Evolutionary conservation across 148 eudicot genomes (phyloP), one percentile per base, ranked within the genome.

Genomic region (Pharnaceum exiguum): DNA sequence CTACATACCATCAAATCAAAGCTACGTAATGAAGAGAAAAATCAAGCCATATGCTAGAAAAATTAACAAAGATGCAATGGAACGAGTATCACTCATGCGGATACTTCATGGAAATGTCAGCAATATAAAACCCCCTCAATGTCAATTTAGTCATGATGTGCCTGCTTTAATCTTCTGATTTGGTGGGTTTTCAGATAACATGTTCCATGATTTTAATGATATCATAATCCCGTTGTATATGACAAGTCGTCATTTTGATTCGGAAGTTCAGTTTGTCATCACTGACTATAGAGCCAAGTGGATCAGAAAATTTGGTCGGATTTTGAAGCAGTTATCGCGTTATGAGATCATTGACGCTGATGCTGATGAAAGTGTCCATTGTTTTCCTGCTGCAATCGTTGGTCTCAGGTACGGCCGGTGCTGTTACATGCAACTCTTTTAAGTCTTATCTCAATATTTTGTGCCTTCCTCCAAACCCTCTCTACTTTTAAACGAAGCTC

Each of bases 361-460:
- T 33, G 72, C 65, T 4, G 98, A 93, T 53, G 66, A 69, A 7
- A 63, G 82, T 44, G 70, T 75, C 15, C 96, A 88, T 67, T 93
- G 98, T 78, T 93, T 93, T 66, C 83, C 89, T 0, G 95, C 88
- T 63, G 89, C 86, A 46, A 69, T 83, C 31, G 95, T 78, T 11
- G 98, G 98, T 10, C 62, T 93, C 70, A 77, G 70, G 57, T 81
- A n/a, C n/a, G n/a, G n/a, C n/a, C n/a, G n/a, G n/a, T n/a, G n/a
- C n/a, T n/a, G n/a, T n/a, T 93, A 29, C 98, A 93, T 43, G 89
- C 8, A 75, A 74, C 67, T 68, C 84, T 1, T 74, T 93, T 12
- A 74, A 53, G 37, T 95, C 85, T 47, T 93, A 88, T 38, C 78
- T 81, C 23, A 59, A 70, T 18, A 58, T 93, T 38, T 59, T 93